phyloP scores from a whole-genome alignment of 331 rosid species.

The Saraca asoca region DNA sequence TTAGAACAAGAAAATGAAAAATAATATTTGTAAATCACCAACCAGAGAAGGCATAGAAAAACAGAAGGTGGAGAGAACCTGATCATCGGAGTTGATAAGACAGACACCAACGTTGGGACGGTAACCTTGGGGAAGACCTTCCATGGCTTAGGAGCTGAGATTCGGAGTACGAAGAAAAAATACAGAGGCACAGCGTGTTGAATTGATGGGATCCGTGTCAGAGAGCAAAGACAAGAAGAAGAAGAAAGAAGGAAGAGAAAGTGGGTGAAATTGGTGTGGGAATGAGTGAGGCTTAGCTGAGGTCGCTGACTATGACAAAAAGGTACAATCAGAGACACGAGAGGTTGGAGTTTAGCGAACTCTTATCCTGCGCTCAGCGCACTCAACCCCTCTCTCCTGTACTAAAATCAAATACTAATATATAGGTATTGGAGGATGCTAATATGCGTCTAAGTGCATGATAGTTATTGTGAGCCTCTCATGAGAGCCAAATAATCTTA shows the following conservation, averaged over 20 bases:
- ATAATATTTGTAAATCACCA: not conserved
- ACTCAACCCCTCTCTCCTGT: conserved; percentile 20
- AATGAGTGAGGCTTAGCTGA: conserved; percentile 42
- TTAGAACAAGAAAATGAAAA: not conserved
- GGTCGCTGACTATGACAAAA: conserved; percentile 39
- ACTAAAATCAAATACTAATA: conserved; percentile 2
- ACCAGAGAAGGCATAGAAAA: not conserved
- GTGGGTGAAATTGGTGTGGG: conserved; percentile 37
- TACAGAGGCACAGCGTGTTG: not conserved
- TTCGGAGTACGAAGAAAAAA: not conserved
- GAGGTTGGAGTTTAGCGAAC: conserved; percentile 28
- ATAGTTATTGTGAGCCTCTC: not conserved
- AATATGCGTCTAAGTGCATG: not conserved
- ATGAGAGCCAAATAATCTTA: too few species aligned
- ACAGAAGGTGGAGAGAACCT: conserved; percentile 41
- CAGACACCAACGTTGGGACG: conserved; percentile 99
- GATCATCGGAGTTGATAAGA: conserved; percentile 76
- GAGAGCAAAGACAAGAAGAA: too few species aligned
- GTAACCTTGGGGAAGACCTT: conserved; percentile 88
- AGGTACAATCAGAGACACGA: conserved; percentile 31
- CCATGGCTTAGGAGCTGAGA: conserved; percentile 51
- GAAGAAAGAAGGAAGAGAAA: too few species aligned
- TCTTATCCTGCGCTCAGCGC: conserved; percentile 40
- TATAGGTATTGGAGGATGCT: not conserved
- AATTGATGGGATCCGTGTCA: not conserved